phyloP scores from a whole-genome alignment of 305 asterid genomes.

The Ilex paraguariensis region DNA sequence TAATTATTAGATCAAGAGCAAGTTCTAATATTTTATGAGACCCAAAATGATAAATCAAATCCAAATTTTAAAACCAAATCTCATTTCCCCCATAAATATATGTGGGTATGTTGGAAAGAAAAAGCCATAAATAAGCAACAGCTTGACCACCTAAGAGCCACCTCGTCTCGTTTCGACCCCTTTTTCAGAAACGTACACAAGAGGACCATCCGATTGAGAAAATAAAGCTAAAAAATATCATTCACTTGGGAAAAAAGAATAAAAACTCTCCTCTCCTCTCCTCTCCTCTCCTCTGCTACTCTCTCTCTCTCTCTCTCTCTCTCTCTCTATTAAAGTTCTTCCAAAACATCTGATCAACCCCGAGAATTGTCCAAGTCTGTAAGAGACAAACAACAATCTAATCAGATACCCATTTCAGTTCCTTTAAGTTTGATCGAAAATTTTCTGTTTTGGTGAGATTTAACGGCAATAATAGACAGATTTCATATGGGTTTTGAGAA shows the following conservation, averaged over 20 bases:
- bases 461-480: conserved; percentile 7
- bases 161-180: conserved; percentile 25
- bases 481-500: conserved; percentile 47
- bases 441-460: conserved; percentile 15
- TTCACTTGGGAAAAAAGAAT: conserved; percentile 11
- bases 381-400: conserved; percentile 2
- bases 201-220: conserved; percentile 22
- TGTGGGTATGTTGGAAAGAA: too few species aligned
- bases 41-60: too few species aligned
- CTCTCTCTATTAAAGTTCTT: conserved; percentile 15
- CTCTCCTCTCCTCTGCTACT: too few species aligned
- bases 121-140: not conserved
- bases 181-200: conserved; percentile 21
- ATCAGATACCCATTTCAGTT: conserved; percentile 21
- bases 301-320: not conserved
- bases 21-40: too few species aligned
- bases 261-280: conserved; percentile 2
- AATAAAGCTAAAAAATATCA: conserved; percentile 15
- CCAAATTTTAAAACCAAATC: too few species aligned
- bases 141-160: conserved; percentile 14
- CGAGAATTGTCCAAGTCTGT: conserved; percentile 8
- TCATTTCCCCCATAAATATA: too few species aligned
- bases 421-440: conserved; percentile 20
- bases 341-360: conserved; percentile 4
- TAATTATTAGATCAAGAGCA: too few species aligned